These are phyloP conservation scores for Fagus sylvatica DNA, from an alignment of 306 rosid species.

Conservation along the genomic window DNA sequence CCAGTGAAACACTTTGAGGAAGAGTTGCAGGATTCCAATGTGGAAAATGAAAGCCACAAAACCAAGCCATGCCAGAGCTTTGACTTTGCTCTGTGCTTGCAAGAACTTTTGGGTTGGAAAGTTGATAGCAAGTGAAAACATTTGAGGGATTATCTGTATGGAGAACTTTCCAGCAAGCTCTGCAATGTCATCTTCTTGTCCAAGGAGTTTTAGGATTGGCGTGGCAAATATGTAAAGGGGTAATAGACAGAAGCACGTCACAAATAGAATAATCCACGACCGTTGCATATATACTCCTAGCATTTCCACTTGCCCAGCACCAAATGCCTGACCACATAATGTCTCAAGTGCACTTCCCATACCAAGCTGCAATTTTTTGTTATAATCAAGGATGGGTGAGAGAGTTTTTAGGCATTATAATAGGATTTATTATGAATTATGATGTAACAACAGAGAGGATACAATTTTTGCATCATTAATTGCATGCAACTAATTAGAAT, in stretches of 20 bases:
- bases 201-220: conserved; percentile 71
- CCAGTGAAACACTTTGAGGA: conserved; percentile 58
- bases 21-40: conserved; percentile 43
- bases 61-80: conserved; percentile 82
- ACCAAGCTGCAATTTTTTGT: conserved; percentile 66
- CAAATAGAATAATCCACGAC: conserved; percentile 67
- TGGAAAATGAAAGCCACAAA: conserved; percentile 48
- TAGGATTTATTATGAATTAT: background rate
- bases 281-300: conserved; percentile 93
- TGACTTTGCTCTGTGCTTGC: conserved; percentile 85
- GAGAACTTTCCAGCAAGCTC: conserved; percentile 77
- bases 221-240: conserved; percentile 73
- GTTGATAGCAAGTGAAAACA: conserved; percentile 81
- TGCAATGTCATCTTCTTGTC: conserved; percentile 68
- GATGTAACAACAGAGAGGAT: background rate
- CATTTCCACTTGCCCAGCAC: conserved; percentile 95
- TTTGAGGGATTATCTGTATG: conserved; percentile 81
- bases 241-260: conserved; percentile 52
- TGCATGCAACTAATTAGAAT: background rate
- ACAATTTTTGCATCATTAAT: background rate
- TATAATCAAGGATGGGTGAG: background rate
- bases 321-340: conserved; percentile 94
- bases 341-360: conserved; percentile 99
- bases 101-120: conserved; percentile 89
- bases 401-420: too few species aligned